These are phyloP conservation scores for Spongispora temasekensis DNA, from an alignment of 1,284 basidiomycete species.

Conservation along the genomic window DNA sequence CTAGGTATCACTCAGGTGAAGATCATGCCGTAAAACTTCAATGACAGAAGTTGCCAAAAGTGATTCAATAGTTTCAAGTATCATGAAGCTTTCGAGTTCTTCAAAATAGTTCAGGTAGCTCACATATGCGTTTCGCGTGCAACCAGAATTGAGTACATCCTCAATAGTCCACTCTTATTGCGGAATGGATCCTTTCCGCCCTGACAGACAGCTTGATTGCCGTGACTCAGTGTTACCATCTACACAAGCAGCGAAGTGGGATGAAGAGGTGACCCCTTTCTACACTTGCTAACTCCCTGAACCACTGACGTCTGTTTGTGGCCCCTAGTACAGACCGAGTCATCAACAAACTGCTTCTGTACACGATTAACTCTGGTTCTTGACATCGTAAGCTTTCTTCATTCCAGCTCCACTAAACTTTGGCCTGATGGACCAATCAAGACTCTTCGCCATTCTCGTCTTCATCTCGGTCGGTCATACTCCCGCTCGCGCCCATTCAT, in stretches of 20 bases:
- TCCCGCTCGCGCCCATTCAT: background rate
- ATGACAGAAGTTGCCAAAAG: background rate
- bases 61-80: constrained; percentile 1
- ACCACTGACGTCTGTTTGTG: background rate
- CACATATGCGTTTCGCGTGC: background rate
- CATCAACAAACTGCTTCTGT: constrained; percentile 12
- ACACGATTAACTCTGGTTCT: constrained; percentile 14
- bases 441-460: background rate
- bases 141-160: background rate
- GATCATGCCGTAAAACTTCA: too few species aligned
- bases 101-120: constrained; percentile 6
- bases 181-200: constrained; percentile 8
- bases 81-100: background rate
- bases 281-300: background rate
- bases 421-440: background rate
- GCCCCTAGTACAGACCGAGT: constrained; percentile 9
- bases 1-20: constrained; percentile 7
- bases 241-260: constrained; percentile 8
- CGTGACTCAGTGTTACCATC: constrained; percentile 12
- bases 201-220: constrained; percentile 4
- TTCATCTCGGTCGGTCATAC: background rate
- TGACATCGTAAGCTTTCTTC: constrained; percentile 8
- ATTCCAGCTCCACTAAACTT: background rate
- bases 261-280: constrained; percentile 6
- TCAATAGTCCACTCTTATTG: constrained; percentile 10